Evolutionary conservation across 140 eudicot genomes (phyloP), one percentile per base, ranked within the genome.

Genomic region (Bidens hawaiensis): DNA sequence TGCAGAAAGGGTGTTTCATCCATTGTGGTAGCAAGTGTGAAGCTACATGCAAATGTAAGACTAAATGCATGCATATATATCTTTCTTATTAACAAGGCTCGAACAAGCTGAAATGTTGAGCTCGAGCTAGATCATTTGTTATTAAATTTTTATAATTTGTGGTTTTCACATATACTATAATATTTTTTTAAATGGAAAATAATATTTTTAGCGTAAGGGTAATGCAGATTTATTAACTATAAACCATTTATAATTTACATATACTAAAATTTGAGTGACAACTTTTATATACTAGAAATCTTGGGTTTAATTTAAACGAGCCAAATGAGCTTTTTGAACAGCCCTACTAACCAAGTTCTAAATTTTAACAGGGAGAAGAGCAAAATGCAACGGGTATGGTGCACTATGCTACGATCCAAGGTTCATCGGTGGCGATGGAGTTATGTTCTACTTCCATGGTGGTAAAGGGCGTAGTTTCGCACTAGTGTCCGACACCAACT

Each of bases 391-490:
- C 10, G 84, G 85, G 2, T 67, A 34, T 13, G 96, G 96, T 3
- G 64, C 94, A 0, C 38, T 80, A 25, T 88, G 96, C 62, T 78
- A 85, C 33, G 96, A 88, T 41, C 96, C 96, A 9, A 68, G 96
- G 40, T 88, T 88, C 49, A 75, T 88, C 10, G 96, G 96, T 4
- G 96, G 90, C n/a, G 96, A 88, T 22, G 96, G 96, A 2, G 79
- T 82, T 3, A 85, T 82, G 85, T 85, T 85, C 79, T 85, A 82
- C 81, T 85, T 85, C 78, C 97, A 89, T 3, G 97, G 96, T 4
- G 62, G 75, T 1, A 88, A 82, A 64, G 90, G 84, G 24, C 51
- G 78, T 0, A 70, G 81, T 65, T 88, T 82, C 25, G 78, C 83
- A 16, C 73, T 88, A 0, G 88, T 88, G 3, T 77, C 95, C 0